Conservation (phyloP, 345 rosid genomes). For the Fremontodendron californicum region DNA sequence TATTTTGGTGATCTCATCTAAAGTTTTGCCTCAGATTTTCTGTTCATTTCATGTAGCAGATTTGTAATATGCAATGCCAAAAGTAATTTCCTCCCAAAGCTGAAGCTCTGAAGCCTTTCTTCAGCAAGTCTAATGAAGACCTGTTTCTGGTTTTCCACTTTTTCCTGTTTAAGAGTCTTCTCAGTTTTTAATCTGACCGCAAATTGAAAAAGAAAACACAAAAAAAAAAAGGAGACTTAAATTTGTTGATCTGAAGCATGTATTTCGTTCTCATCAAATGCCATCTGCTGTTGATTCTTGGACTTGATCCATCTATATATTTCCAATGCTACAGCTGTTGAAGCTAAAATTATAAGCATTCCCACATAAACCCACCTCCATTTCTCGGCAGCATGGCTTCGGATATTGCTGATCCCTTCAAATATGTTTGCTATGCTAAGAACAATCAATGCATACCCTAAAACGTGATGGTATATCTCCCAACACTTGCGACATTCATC, state of each 20-base stretch:
- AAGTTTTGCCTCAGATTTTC: neutral
- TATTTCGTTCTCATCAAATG: neutral
- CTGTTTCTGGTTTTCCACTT: neutral
- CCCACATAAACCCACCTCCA: constrained; percentile 44
- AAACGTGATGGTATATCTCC: constrained; percentile 26
- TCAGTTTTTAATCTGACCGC: neutral
- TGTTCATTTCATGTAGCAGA: neutral
- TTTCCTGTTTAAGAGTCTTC: neutral
- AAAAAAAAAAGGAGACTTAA: neutral
- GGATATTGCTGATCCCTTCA: constrained; percentile 21
- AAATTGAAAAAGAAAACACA: neutral
- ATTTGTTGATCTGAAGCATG: constrained; percentile 10
- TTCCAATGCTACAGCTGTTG: constrained; percentile 27
- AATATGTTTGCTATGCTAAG: constrained; percentile 28
- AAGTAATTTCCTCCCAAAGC: neutral
- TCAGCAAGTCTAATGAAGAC: neutral
- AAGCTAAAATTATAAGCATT: constrained; percentile 21
- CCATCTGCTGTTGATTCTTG: constrained; percentile 14
- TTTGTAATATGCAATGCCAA: neutral
- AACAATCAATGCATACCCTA: constrained; percentile 29
- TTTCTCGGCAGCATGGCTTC: constrained; percentile 19
- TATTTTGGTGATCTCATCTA: neutral
- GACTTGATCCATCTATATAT: constrained; percentile 26
- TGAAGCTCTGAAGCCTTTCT: neutral
- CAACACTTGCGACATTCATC: constrained; percentile 26